Base-by-base conservation (phyloP, 352 stramenopile genomes). In the Pythium myriotylum region DNA sequence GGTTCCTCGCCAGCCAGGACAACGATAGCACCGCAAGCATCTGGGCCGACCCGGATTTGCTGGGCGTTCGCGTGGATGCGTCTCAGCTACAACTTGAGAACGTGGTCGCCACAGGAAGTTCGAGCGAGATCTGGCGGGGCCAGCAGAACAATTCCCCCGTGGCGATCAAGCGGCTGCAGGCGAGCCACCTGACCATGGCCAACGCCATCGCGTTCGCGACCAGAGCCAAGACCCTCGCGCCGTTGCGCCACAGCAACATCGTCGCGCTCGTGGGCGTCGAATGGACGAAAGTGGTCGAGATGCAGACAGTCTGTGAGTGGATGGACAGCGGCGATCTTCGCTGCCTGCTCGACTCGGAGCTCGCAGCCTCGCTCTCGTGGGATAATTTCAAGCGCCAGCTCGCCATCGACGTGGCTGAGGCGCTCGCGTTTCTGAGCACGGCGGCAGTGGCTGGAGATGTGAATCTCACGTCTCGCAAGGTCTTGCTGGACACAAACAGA, bases 391-490 rank as follows among this genome's bases (percentile, higher is more conserved):
- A 71, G 45, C 51, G 63, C 37, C 53, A 53, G 54, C 59, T 74
- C 26, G 62, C 62, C 23, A 64, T 74, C 37, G 62, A 74, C 45
- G 46, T 69, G 1, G 67, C 67, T 16, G 45, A 68, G 5, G 67
- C 63, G 1, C 47, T 76, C 8, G 59, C 33, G 41, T 76, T 67
- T 40, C 10, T 35, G 29, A 10, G 29, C 29, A 10, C 29, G 5
- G 10, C 29, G 29, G 29, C 29, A 35, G 29, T 10, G 10, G 29
- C 48, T 76, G 8, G 52, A 72, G 43, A 58, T 37, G n/a, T 16
- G 17, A 14, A 12, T 14, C 12, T 17, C 17, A 23, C 48, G n/a
- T 50, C 43, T 12, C 13, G 20, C 20, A 17, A 33, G 8, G 43
- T 50, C 20, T 50, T 16, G 6, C 16, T 50, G 10, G 29, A 2